Conservation (phyloP, 2,329 filamentous ascomycete species). For the Trichophyton equinum region DNA sequence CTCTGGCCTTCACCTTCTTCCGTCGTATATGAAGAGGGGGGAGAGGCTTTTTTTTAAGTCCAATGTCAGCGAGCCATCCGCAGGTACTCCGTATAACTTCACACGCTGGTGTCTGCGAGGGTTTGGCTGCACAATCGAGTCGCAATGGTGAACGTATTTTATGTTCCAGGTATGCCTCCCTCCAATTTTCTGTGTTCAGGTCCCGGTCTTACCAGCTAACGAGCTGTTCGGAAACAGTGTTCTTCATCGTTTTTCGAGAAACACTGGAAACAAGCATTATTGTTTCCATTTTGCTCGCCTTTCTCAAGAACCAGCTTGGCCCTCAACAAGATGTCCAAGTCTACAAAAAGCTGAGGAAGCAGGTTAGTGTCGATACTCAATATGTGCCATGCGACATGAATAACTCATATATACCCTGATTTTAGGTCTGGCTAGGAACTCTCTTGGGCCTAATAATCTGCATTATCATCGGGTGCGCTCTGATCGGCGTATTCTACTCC, state of each 20-base stretch:
- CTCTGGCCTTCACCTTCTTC: not conserved
- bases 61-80: not conserved
- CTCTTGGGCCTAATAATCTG: constrained; percentile 7
- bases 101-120: not conserved
- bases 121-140: not conserved
- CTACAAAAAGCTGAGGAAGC: constrained; percentile 9
- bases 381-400: too few relatives aligned
- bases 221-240: constrained; percentile 1
- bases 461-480: constrained; percentile 6
- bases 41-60: not conserved
- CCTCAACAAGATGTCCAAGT: constrained; percentile 1
- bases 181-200: not conserved
- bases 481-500: constrained; percentile 10
- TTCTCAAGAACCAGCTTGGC: constrained; percentile 7
- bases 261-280: constrained; percentile 10
- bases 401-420: not conserved
- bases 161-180: constrained; percentile 6
- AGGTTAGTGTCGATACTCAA: not conserved
- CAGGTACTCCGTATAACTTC: not conserved
- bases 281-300: constrained; percentile 8
- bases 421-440: constrained; percentile 8
- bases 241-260: constrained; percentile 11
- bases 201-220: not conserved
- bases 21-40: not conserved
- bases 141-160: constrained; percentile 11